Base-by-base conservation (phyloP, 2,329 filamentous ascomycete species). In the Zasmidium citrigriseum region DNA sequence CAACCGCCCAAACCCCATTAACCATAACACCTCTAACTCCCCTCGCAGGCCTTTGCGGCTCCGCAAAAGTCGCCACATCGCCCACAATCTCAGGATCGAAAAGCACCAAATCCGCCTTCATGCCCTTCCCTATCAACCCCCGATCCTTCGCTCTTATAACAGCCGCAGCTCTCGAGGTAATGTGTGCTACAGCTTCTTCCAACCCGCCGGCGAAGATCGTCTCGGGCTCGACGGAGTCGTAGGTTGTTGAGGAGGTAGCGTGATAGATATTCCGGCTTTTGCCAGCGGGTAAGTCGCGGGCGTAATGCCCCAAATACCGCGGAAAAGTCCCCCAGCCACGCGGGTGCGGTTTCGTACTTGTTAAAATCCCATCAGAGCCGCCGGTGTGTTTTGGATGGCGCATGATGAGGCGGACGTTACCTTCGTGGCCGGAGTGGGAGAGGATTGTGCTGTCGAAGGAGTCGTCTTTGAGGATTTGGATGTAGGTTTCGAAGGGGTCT, bases 261-360 rank as follows among this genome's bases (percentile, higher is more conserved):
- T 62, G 59, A 46, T 66, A 67, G 1, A 70, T 64, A 38, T 70
- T 55, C 20, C 68, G 49, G 4, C 52, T 51, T 47, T 58, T 64
- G 11, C 68, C 68, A 23, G 34, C 16, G 3, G 60, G 53, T 14
- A 70, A 55, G 45, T 69, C 68, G 2, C 68, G 59, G 16, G 61
- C 64, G 23, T 70, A 70, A 55, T 70, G 68, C 1, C 68, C 68
- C 11, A 70, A 27, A 44, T 70, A 70, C 29, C 68, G 34, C 3
- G 66, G 59, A 51, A 70, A 70, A 3, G 68, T 70, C 2, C 68
- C 68, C 68, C 68, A 70, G 25, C 68, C 68, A 27, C 67, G 47
- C 22, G 67, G 67, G 48, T 70, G 68, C 25, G 68, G 68, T 45
- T 70, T 70, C 4, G 66, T 69, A 1, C 59, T 62, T 2, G 67